These are phyloP conservation scores for Piedraia hortae DNA, from an alignment of 2,329 filamentous ascomycete species.

Conservation along the genomic window DNA sequence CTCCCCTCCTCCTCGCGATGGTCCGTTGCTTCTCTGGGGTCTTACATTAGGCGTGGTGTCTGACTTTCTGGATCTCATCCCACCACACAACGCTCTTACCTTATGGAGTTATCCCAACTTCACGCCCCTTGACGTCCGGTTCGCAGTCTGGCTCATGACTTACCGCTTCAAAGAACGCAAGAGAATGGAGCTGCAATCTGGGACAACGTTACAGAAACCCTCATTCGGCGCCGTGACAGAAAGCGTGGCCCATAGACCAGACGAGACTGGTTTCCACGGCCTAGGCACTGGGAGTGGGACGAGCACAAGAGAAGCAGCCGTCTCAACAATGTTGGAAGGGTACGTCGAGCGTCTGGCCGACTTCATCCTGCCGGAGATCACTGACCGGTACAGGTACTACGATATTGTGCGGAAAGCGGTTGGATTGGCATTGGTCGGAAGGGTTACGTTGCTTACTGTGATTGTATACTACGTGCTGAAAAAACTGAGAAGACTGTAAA, in stretches of 20 bases:
- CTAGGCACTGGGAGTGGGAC: slow-evolving; percentile 16
- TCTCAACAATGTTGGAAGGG: slow-evolving; percentile 23
- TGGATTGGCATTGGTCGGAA: slow-evolving; percentile 15
- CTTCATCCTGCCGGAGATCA: slow-evolving; percentile 7
- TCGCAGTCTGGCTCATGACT: slow-evolving; percentile 32
- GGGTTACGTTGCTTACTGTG: slow-evolving; percentile 6
- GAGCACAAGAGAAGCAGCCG: slow-evolving; percentile 15
- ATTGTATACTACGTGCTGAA: slow-evolving; percentile 3
- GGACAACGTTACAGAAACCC: slow-evolving; percentile 5
- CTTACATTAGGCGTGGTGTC: slow-evolving; percentile 38
- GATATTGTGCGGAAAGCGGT: slow-evolving; percentile 22
- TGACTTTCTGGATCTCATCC: slow-evolving; percentile 39
- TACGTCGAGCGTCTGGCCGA: slow-evolving; percentile 6
- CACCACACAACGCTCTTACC: slow-evolving; percentile 32
- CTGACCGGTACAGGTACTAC: slow-evolving; percentile 18
- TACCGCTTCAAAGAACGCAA: slow-evolving; percentile 28
- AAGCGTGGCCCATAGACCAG: slow-evolving; percentile 9
- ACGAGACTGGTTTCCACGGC: slow-evolving; percentile 19
- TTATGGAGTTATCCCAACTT: slow-evolving; percentile 44
- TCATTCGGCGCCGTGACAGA: slow-evolving; percentile 9
- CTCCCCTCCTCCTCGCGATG: slow-evolving; percentile 11
- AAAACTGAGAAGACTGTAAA: slow-evolving; percentile 1
- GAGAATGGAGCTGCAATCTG: slow-evolving; percentile 11
- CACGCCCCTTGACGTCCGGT: slow-evolving; percentile 31
- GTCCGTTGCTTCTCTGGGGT: slow-evolving; percentile 36